Evolutionary conservation across 768 basidiomycete genomes (phyloP).

Genomic region (Pulveroboletus sp.): DNA sequence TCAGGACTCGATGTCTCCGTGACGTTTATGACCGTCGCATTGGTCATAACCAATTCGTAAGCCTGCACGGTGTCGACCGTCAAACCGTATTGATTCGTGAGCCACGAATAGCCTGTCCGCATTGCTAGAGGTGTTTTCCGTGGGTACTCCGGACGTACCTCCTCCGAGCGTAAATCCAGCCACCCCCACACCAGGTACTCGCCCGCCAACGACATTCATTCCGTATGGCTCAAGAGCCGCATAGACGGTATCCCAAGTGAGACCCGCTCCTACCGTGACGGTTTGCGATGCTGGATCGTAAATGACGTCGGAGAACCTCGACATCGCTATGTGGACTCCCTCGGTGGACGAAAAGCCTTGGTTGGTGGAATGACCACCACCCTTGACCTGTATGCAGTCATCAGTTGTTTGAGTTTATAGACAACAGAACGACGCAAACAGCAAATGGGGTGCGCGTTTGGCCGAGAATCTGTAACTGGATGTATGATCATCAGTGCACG

Average conservation of each 20-base stretch:
- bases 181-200: slow-evolving; percentile 55
- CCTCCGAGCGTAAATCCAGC: slow-evolving; percentile 56
- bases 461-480: neutral
- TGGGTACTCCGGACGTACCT: slow-evolving; percentile 29
- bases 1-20: slow-evolving; percentile 33
- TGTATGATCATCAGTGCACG: neutral
- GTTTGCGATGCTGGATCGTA: slow-evolving; percentile 39
- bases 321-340: slow-evolving; percentile 57
- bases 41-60: slow-evolving; percentile 48
- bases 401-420: neutral
- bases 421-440: neutral
- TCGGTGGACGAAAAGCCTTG: slow-evolving; percentile 54
- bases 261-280: slow-evolving; percentile 35
- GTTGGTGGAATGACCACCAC: slow-evolving; percentile 56
- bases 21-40: slow-evolving; percentile 40
- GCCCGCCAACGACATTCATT: slow-evolving; percentile 52
- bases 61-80: slow-evolving; percentile 51
- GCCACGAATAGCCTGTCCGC: slow-evolving; percentile 33
- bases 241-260: slow-evolving; percentile 69
- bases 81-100: slow-evolving; percentile 57
- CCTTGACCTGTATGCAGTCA: slow-evolving; percentile 45
- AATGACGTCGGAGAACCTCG: slow-evolving; percentile 37
- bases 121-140: too few relatives aligned
- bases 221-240: slow-evolving; percentile 39
- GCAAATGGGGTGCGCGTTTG: neutral